Evolutionary conservation across 2,329 filamentous ascomycete genomes (phyloP), one percentile per base, ranked within the genome.

Genomic region (Davidsoniella virescens): DNA sequence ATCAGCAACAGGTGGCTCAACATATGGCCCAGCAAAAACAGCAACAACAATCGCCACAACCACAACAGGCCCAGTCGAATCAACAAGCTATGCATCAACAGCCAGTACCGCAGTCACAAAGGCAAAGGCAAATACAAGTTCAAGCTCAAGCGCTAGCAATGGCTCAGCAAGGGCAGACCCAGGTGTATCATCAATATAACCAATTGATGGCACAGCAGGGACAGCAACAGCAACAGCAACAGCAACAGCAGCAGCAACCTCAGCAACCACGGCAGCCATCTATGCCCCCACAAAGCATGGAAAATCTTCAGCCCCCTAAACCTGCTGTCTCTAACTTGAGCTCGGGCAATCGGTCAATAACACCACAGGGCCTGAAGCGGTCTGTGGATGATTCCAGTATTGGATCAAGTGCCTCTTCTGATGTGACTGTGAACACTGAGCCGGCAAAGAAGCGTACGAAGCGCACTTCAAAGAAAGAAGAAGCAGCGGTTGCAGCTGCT

Each of bases 391-490:
- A 56, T 33, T 57, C 59, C 42, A 52, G 51, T 25, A 56, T 53
- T 5, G 54, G 54, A 2, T 51, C 54, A 17, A 39, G 54, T 16
- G 48, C 54, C 10, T 57, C 51, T 6, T 43, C 52, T 4, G 55
- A 57, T 17, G 48, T 49, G 2, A 44, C 44, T 14, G 38, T 47
- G 6, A 47, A 42, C 8, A 53, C 54, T 37, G 63, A 65, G 18
- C 60, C 61, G 16, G 55, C 58, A 16, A 57, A 57, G 12, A 68
- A 66, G 57, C 68, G 65, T 57, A 63, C 65, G 38, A 69, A 68
- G 54, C 61, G 64, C 3, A 53, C 51, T 4, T 41, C 54, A 1
- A 68, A 60, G 47, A 67, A 59, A 44, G 53, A 57, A 4, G 65
- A 67, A 4, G 66, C 67, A 37, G 51, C 62, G 25, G 64, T 65